Evolutionary conservation across 2,329 filamentous ascomycete species (phyloP).

Genomic region (Stemphylium vesicarium): DNA sequence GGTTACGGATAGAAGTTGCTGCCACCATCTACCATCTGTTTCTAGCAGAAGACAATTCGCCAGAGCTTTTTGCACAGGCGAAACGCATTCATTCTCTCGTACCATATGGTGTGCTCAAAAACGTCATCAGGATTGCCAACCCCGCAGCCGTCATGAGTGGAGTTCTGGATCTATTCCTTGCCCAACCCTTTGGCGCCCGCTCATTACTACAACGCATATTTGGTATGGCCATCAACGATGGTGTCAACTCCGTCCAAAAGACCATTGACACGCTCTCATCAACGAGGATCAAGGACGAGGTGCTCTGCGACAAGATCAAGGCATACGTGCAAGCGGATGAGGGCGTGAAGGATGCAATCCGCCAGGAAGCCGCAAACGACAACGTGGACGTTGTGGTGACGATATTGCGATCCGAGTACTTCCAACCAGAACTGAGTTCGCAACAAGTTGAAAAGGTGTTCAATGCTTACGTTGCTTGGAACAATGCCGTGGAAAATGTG

Average conservation of each 20-base stretch:
- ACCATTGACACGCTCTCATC: constrained; percentile 77
- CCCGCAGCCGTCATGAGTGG: constrained; percentile 97
- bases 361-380: constrained; percentile 74
- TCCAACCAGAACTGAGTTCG: constrained; percentile 72
- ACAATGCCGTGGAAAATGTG: constrained; percentile 85
- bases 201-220: constrained; percentile 96
- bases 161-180: constrained; percentile 91
- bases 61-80: constrained; percentile 91
- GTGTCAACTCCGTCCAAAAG: constrained; percentile 83
- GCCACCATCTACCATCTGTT: constrained; percentile 97
- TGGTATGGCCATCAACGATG: constrained; percentile 86
- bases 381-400: constrained; percentile 85
- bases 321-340: constrained; percentile 79
- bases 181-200: constrained; percentile 88
- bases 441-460: constrained; percentile 84
- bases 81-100: constrained; percentile 95
- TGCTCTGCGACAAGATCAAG: constrained; percentile 81
- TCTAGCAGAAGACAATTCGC: constrained; percentile 96
- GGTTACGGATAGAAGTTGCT: constrained; percentile 95
- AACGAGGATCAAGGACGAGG: constrained; percentile 78
- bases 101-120: constrained; percentile 92
- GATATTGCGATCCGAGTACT: constrained; percentile 78
- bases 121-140: constrained; percentile 95
- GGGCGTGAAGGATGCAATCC: constrained; percentile 73
- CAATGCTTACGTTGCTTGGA: constrained; percentile 96